Base-by-base conservation (phyloP, 768 basidiomycete genomes). In the Mycena pura region DNA sequence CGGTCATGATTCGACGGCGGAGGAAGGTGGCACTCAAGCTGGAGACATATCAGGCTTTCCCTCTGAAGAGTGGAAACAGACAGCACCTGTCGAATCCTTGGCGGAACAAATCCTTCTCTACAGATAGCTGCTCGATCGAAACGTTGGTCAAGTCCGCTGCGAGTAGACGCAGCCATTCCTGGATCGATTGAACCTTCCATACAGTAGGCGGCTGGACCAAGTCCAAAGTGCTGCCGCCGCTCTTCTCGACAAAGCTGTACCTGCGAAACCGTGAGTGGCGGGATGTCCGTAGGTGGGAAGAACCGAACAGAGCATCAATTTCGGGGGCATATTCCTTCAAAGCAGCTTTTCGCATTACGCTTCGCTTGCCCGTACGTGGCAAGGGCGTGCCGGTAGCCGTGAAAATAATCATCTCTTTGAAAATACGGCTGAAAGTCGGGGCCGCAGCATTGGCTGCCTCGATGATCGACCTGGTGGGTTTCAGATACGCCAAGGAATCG, bases 361-460 rank as follows among this genome's bases (percentile, higher is more conserved):
- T 78, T 7, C 77, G 78, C 64, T 82, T 83, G 0, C 70, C 70
- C 0, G 77, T 68, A n/a, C 73, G 76, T 13, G 70, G 63, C 57
- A 82, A 66, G 1, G 76, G 78, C 6, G 80, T 81, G 1, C 69
- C 71, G 3, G 68, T 68, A 5, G 72, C 68, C 0, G 83, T 74
- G 10, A 84, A 66, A 25, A 84, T 41, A 34, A 86, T 80, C 81
- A 85, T 82, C 65, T 85, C 80, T 60, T 80, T 80, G 70, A 80
- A 82, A 11, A 82, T 74, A 22, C 77, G 72, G 53, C 76, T 78
- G 46, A 76, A 81, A 0, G 73, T 52, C 0, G 82, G 81, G 1
- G 76, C 74, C 1, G 67, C 63, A 24, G 62, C 66, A 62, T 83
- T 83, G 5, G 80, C 81, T 41, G 79, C 74, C 27, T 81, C 80